Conservation (phyloP, 805 yeast genomes). For the Kazachstania taianensis region DNA sequence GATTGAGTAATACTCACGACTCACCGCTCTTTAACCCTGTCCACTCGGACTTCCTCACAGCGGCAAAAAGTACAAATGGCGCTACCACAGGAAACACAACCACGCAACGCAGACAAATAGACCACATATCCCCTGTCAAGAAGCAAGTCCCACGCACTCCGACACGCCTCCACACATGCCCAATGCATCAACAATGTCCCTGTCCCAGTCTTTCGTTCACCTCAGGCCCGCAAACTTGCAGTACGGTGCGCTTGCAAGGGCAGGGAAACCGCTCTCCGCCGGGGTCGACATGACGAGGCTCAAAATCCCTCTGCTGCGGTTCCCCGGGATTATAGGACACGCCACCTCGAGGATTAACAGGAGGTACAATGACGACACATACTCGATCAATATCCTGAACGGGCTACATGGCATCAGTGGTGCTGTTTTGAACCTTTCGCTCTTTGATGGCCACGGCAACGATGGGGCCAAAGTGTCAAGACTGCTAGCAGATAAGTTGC, state of each 20-base stretch:
- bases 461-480: constrained; percentile 46
- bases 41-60: too few species aligned
- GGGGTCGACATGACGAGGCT: constrained; percentile 5
- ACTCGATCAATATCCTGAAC: constrained; percentile 51
- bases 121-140: too few species aligned
- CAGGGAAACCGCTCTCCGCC: neutral
- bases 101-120: too few species aligned
- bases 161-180: neutral
- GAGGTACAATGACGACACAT: constrained; percentile 70
- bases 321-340: constrained; percentile 54
- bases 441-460: constrained; percentile 96
- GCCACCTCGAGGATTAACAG: constrained; percentile 67
- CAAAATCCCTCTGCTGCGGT: constrained; percentile 19
- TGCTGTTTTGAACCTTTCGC: constrained; percentile 54
- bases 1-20: too few species aligned
- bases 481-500: constrained; percentile 47
- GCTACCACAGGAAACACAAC: too few species aligned
- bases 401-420: constrained; percentile 12
- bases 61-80: too few species aligned
- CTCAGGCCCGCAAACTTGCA: constrained; percentile 1
- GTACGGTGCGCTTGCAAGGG: too few species aligned
- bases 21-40: too few species aligned
- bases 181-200: constrained; percentile 1
- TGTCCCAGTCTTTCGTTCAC: constrained; percentile 2
- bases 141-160: too few species aligned